Conservation (phyloP, 805 yeast genomes). For the Candida lessepsii region DNA sequence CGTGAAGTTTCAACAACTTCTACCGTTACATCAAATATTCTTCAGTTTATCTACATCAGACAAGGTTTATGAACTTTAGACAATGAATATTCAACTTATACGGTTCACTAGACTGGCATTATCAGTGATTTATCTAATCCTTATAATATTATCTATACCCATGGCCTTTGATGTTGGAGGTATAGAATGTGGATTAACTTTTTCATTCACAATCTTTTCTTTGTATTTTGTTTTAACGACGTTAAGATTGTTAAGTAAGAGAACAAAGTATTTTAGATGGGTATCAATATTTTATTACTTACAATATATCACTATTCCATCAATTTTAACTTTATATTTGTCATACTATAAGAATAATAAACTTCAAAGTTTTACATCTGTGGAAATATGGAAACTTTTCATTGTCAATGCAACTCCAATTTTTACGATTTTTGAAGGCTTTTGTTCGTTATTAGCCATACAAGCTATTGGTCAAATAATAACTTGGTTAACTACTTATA, state of each 20-base stretch:
- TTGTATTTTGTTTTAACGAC: conserved; percentile 75
- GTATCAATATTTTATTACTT: conserved; percentile 61
- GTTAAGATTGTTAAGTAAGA: conserved; percentile 53
- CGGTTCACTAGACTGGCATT: conserved; percentile 20
- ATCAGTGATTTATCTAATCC: conserved; percentile 60
- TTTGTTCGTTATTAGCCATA: conserved; percentile 86
- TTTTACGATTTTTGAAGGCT: conserved; percentile 88
- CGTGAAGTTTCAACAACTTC: conserved; percentile 7
- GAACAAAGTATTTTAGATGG: conserved; percentile 43
- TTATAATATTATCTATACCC: conserved; percentile 81
- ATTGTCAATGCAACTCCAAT: conserved; percentile 82
- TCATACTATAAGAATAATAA: conserved; percentile 43
- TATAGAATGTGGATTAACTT: conserved; percentile 81
- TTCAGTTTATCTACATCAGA: neutral
- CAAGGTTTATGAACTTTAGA: neutral
- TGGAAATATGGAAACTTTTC: conserved; percentile 68
- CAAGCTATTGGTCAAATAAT: conserved; percentile 88
- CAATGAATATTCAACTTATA: conserved; percentile 10
- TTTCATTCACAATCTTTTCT: conserved; percentile 57
- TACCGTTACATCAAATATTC: neutral
- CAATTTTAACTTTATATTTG: conserved; percentile 68
- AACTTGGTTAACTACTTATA: conserved; percentile 59
- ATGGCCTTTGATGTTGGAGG: conserved; percentile 95
- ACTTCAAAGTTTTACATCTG: conserved; percentile 15
- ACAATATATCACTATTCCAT: conserved; percentile 83